Base-by-base conservation (phyloP, 768 basidiomycete genomes). In the Cantharellus cinnabarinus region DNA sequence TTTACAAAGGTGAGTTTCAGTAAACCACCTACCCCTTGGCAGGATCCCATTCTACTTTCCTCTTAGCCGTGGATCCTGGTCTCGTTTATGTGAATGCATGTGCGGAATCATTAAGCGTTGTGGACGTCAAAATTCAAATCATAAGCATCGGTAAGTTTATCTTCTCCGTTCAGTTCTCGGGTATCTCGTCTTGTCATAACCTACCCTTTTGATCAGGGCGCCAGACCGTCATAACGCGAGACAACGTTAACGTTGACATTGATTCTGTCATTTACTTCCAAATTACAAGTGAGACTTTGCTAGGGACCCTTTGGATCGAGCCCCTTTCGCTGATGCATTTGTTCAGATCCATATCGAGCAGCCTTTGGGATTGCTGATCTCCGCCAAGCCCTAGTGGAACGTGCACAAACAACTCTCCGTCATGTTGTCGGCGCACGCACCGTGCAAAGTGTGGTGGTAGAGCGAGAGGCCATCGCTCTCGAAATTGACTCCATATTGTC, bases 401-500 rank as follows among this genome's bases (percentile, higher is more conserved):
- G 88, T 63, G 82, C 86, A 0, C 87, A 95, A 73, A 97, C 94
- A 2, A 99, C 94, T 14, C 77, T 98, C 29, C 82, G 94, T n/a
- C 90, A 97, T 66, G 91, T 98, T 68, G 90, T 95, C 41, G 94
- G 94, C 63, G 88, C 89, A 2, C 84, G 89, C 34, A 82, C 85
- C 0, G 87, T 98, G n/a, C 94, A 98, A 71, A 82, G 80, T 65
- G 86, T 98, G 60, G 89, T 98, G 62, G 94, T 91, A 2, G 94
- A 98, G 72, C 88, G 94, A 62, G 94, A 98, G 66, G 90, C 85
- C 48, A 90, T 95, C 63, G 93, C 93, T 5, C 83, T 85, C 66
- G 93, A 98, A 71, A 95, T 98, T 62, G 94, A 90, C 58, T 89
- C 94, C 70, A 91, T 95, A 60, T 89, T 97, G 39, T 86, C 84